Percentiles rank a stretch among this genome's conserved stretches.
Conservation (phyloP, 108 stramenopile genomes). For the Pseudonitzschia multistriata region DNA sequence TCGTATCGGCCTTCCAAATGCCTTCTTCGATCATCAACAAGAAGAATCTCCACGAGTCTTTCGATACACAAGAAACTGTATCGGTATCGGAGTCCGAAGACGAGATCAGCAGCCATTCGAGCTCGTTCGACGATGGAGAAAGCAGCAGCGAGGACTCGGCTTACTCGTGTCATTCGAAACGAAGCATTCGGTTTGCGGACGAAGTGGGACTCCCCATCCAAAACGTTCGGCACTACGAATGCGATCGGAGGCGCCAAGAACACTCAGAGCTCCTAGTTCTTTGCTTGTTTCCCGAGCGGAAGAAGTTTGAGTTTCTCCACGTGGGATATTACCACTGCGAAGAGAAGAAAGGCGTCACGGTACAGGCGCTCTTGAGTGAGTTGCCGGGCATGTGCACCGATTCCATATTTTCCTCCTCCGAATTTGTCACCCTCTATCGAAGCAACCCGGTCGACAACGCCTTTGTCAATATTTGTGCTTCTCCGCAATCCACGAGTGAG, state of each 20-base stretch:
- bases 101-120: neutral
- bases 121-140: neutral
- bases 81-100: neutral
- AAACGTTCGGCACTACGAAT: neutral
- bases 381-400: slow-evolving; percentile 3
- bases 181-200: slow-evolving; percentile 29
- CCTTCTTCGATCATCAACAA: neutral
- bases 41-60: neutral
- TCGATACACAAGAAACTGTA: neutral
- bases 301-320: slow-evolving; percentile 34
- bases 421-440: neutral
- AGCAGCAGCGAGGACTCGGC: neutral
- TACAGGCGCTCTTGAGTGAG: neutral
- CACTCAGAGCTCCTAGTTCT: slow-evolving; percentile 13
- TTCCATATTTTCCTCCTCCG: neutral
- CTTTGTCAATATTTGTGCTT: neutral
- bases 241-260: neutral
- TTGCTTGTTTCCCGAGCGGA: slow-evolving; percentile 16
- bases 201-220: slow-evolving; percentile 25
- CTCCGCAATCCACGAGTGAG: neutral
- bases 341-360: neutral
- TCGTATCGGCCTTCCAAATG: neutral
- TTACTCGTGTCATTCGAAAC: neutral
- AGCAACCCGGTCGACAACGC: neutral
- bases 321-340: slow-evolving; percentile 2